Conservation (phyloP, 805 yeast species). For the Sugiyamaella boreocaroliniensis region DNA sequence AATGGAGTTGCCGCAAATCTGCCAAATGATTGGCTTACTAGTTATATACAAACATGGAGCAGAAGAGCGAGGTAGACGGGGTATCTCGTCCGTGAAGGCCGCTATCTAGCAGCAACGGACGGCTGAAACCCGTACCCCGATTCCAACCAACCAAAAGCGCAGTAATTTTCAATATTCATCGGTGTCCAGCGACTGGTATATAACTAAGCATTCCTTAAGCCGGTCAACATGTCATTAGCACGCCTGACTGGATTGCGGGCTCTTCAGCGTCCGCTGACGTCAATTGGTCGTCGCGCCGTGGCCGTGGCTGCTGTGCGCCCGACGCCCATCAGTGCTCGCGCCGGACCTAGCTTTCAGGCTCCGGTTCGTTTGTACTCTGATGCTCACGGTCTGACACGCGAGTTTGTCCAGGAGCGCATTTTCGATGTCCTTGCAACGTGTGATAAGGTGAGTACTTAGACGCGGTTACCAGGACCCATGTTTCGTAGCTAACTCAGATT, state of each 20-base stretch:
- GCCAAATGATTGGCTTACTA: no score
- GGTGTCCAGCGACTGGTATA: not conserved
- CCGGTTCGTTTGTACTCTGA: slow-evolving; percentile 46
- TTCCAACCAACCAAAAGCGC: slow-evolving; percentile 4
- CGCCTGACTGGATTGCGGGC: not conserved
- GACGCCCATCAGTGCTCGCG: not conserved
- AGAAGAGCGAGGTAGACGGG: no score
- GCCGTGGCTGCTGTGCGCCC: not conserved
- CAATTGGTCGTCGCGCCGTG: slow-evolving; percentile 3
- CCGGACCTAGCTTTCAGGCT: not conserved
- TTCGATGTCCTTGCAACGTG: slow-evolving; percentile 65
- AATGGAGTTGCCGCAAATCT: no score
- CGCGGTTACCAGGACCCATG: slow-evolving; percentile 1
- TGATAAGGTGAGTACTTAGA: slow-evolving; percentile 54
- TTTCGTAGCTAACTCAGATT: slow-evolving; percentile 15
- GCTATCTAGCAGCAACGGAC: no score
- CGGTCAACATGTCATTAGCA: not conserved
- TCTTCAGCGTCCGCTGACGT: not conserved
- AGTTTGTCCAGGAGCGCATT: slow-evolving; percentile 76
- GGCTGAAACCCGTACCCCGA: not conserved
- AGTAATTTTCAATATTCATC: slow-evolving; percentile 1
- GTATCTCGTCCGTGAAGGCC: no score
- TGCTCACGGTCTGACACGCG: slow-evolving; percentile 49
- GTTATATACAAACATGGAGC: no score
- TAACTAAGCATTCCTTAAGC: not conserved